Base-by-base conservation (phyloP, 164 flowering plant species). In the Liquidambar formosana region DNA sequence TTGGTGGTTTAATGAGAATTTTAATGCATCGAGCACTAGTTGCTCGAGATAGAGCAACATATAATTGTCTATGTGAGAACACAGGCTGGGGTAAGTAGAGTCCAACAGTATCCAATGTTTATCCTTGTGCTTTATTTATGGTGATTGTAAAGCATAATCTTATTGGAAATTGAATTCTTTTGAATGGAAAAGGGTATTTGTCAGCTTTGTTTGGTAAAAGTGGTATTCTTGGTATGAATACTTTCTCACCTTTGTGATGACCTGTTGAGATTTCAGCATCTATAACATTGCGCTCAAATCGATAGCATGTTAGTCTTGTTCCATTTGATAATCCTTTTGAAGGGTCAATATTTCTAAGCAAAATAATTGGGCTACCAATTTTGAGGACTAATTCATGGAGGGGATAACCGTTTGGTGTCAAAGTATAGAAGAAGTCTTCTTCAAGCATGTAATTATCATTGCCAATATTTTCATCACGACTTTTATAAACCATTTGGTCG, bases 111-210 rank as follows among this genome's bases (percentile, higher is more conserved):
- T 14, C 22, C 4, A 56, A 1, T 22, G 63, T 56, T 57, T 67
- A 52, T 5, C 62, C 70, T 67, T 67, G 70, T 12, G 49, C 27
- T 62, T 62, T 62, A 6, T 62, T 62, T 18, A 62, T 62, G 4
- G 51, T 62, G 49, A 62, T 62, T 1, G 61, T 38, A 56, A 67
- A 67, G 23, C 62, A 10, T 15, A 56, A n/a, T 0, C 60, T 22
- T 2, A 67, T 16, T 54, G 61, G 27, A 57, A 67, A 56, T 51
- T 65, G 68, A 13, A 5, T 65, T 51, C 58, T 48, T 52, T 65
- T 49, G 25, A 65, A 52, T 11, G 28, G 52, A 26, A 64, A 45
- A 8, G 15, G n/a, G 10, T 9, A 47, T 3, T 26, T 49, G 3
- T 66, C 69, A 27, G 3, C 21, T 53, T 66, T 23, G 1, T 46